Evolutionary conservation across 768 basidiomycete species (phyloP), one percentile per base, ranked within the genome.

Genomic region (Fomitopsis pulvina): DNA sequence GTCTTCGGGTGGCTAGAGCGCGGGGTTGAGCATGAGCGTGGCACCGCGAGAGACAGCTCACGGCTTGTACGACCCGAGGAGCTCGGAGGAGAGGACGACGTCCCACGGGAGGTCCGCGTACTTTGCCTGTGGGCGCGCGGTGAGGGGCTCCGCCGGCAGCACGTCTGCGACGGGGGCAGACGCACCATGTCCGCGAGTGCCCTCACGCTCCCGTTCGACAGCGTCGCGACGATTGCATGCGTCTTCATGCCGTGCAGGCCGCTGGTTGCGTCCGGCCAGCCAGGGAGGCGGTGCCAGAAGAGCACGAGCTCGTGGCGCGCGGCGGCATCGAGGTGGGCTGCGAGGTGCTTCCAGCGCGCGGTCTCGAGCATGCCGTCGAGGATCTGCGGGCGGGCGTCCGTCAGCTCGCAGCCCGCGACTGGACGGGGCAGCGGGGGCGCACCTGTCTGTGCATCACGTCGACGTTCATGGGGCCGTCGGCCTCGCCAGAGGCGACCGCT

Each of bases 11-110:
- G 76, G 2, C 80, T 81, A 52, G 30, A n/a, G n/a, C n/a, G 28
- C 16, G 40, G 20, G 18, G 22, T 24, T 29, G 14, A 21, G 21
- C 9, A 21, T 37, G 21, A 30, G 41, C n/a, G 29, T 20, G 9
- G 26, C 6, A 43, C 18, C 20, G 43, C 34, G 16, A 24, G 27
- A 45, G 32, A 30, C 26, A 45, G 5, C 79, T 32, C 39, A 85
- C 83, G 84, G 81, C 59, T 87, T 86, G 68, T 76, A 85, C 0
- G 76, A 74, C 8, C 70, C 68, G 43, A 85, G 80, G 16, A 85
- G 64, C 48, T 83, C 80, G 1, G 75, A 67, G 0, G 82, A 82
- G 48, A 87, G 73, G 20, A 86, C 64, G 1, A 71, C 68, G 50
- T 85, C 82, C 83, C 80, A 85, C 0, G 83, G 82, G 3, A 85